Conservation (phyloP, 805 yeast genomes). For the Lipomyces starkeyi region DNA sequence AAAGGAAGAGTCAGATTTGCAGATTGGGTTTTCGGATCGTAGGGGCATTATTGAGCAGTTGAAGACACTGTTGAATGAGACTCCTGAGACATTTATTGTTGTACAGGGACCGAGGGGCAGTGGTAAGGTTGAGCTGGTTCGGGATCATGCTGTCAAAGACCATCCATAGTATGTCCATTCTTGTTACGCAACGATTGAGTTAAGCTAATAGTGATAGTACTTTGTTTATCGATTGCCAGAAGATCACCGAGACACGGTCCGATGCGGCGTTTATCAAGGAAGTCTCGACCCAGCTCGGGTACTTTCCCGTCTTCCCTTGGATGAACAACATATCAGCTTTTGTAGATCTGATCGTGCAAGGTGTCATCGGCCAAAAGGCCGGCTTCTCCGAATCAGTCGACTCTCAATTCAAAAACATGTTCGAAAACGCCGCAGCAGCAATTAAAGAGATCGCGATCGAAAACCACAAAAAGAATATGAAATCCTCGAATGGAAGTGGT, state of each 20-base stretch:
- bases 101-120: conserved; percentile 94
- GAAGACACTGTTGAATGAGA: conserved; percentile 81
- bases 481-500: conserved; percentile 34
- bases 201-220: conserved; percentile 43
- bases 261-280: conserved; percentile 71
- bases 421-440: conserved; percentile 72
- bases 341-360: conserved; percentile 84
- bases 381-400: conserved; percentile 86
- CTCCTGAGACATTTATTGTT: conserved; percentile 86
- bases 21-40: conserved; percentile 68
- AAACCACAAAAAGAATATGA: conserved; percentile 14
- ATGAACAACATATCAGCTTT: conserved; percentile 77
- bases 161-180: conserved; percentile 49
- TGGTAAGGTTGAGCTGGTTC: conserved; percentile 84
- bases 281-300: conserved; percentile 81
- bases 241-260: conserved; percentile 70
- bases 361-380: conserved; percentile 91
- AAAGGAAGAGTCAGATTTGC: conserved; percentile 10
- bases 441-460: conserved; percentile 63
- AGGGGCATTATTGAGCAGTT: conserved; percentile 69
- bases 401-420: conserved; percentile 78
- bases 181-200: neutral
- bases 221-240: conserved; percentile 76
- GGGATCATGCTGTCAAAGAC: conserved; percentile 65
- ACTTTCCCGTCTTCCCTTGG: conserved; percentile 95